phyloP scores from a whole-genome alignment of 139 green algal genomes.

The Eudorina sp. region DNA sequence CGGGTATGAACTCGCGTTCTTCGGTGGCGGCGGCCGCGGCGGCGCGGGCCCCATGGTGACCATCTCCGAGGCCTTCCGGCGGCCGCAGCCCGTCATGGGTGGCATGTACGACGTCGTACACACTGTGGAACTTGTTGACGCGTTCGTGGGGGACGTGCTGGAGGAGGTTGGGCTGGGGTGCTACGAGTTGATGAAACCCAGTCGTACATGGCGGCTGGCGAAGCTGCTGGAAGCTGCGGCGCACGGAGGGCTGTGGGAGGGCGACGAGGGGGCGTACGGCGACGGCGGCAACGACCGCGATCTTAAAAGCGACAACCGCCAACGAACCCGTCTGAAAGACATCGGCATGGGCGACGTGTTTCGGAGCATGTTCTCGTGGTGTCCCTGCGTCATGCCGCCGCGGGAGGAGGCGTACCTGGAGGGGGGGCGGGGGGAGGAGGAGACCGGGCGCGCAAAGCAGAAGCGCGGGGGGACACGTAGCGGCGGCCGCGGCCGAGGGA shows the following conservation, averaged over 20 bases:
- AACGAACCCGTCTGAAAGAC: no score
- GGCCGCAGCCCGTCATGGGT: neutral
- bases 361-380: neutral
- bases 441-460: neutral
- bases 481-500: no score
- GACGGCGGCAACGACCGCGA: neutral
- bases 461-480: neutral
- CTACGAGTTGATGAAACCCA: neutral
- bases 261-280: neutral
- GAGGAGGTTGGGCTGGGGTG: conserved; percentile 8
- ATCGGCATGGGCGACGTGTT: neutral
- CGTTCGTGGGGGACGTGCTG: conserved; percentile 11
- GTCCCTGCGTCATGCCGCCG: neutral
- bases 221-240: conserved; percentile 10
- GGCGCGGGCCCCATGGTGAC: neutral
- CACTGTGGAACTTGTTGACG: neutral
- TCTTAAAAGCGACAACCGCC: neutral
- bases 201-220: neutral
- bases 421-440: neutral
- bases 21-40: neutral
- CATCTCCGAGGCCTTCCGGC: neutral
- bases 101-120: neutral
- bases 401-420: neutral
- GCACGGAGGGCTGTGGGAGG: neutral
- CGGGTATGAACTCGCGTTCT: conserved; percentile 33